Evolutionary conservation across 495 filamentous ascomycete species (phyloP), one percentile per base, ranked within the genome.

Genomic region (Schizothecium vesticola): DNA sequence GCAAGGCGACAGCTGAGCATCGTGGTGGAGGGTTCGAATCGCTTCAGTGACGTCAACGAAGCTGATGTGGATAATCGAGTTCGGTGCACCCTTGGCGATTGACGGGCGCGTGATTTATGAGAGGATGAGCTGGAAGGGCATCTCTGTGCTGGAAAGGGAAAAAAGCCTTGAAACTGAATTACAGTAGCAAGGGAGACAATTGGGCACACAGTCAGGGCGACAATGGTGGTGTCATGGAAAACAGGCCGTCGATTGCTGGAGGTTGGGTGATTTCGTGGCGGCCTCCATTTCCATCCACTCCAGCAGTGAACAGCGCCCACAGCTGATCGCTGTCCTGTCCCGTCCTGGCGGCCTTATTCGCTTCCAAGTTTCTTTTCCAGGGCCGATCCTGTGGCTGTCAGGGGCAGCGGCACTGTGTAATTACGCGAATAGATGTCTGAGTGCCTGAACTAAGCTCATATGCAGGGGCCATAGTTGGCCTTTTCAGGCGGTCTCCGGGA

Each of bases 1-100:
- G 33, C 63, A 23, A 56, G 33, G 19, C 67, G 61, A 66, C 21
- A 69, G 29, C 51, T 69, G 63, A 65, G 63, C 67, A 69, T 65
- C 63, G 65, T 69, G 13, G 22, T 55, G 65, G 33, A 3, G 33
- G 33, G 22, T 58, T n/a, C 12, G 43, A 51, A 8, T 8, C 6
- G 43, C 19, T 19, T 7, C 43, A 51, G 43, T 51, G 43, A 51
- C 43, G 43, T 51, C 43, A 51, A 51, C 43, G 43, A 51, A 51
- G 43, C 43, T n/a, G 43, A 1, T 51, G 43, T 51, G 43, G 43
- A 51, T 51, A 51, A 51, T n/a, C 43, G 43, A 7, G 16, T n/a
- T 6, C 16, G 43, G 6, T 51, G 43, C 19, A n/a, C 43, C 43
- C 43, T 6, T 51, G 43, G 43, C 43, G 6, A 9, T 51, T 19